Evolutionary conservation across 2,329 filamentous ascomycete species (phyloP).

Genomic region (Chrysoporthe deuterocubensis): DNA sequence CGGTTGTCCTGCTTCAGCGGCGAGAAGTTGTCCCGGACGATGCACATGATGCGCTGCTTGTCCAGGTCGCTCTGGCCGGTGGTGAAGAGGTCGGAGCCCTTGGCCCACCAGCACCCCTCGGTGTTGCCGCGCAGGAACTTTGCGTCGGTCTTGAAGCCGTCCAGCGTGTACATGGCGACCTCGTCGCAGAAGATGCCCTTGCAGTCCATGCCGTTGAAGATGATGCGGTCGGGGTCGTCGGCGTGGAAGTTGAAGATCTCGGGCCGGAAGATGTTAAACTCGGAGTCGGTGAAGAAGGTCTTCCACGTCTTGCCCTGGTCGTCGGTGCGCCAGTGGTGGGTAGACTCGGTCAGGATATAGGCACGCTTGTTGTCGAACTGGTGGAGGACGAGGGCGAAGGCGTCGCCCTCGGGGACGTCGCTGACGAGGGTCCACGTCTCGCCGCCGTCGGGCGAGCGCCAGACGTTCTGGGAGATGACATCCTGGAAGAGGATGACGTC

Average conservation of each 20-base stretch:
- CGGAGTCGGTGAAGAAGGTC: constrained; percentile 67
- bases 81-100: constrained; percentile 73
- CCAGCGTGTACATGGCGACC: constrained; percentile 73
- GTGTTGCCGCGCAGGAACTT: constrained; percentile 70
- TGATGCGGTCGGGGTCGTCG: constrained; percentile 78
- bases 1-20: constrained; percentile 74
- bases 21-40: constrained; percentile 74
- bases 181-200: constrained; percentile 66
- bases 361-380: constrained; percentile 78
- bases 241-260: constrained; percentile 77
- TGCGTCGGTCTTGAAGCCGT: constrained; percentile 76
- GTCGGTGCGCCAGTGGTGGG: constrained; percentile 79
- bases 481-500: constrained; percentile 81
- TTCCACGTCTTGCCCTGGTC: constrained; percentile 84
- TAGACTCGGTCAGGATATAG: constrained; percentile 73
- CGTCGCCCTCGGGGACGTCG: constrained; percentile 65
- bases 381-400: constrained; percentile 72
- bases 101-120: constrained; percentile 85
- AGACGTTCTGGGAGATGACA: constrained; percentile 64
- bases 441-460: constrained; percentile 81
- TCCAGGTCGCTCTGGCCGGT: constrained; percentile 69
- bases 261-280: constrained; percentile 57
- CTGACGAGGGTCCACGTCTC: constrained; percentile 72
- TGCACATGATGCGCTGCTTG: constrained; percentile 76
- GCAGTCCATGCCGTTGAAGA: constrained; percentile 80